phyloP scores from a whole-genome alignment of 208 protist species.

The Leishmania martiniquensis region DNA sequence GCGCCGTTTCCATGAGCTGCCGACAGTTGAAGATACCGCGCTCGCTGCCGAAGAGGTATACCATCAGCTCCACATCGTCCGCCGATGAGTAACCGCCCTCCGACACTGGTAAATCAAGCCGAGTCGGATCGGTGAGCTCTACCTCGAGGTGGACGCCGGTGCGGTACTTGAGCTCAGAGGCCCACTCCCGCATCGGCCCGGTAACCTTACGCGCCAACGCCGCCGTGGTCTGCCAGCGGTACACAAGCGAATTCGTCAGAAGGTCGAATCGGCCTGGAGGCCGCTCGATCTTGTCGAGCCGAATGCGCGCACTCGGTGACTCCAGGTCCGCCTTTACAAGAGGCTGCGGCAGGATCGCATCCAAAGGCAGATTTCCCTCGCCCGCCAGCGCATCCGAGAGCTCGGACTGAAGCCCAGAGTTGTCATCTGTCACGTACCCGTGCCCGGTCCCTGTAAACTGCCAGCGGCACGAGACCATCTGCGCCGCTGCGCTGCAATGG shows the following conservation, averaged over 20 bases:
- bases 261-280: conserved; percentile 86
- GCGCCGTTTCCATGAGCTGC: conserved; percentile 83
- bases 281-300: conserved; percentile 63
- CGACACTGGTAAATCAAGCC: conserved; percentile 27
- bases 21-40: conserved; percentile 87
- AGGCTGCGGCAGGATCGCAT: conserved; percentile 30
- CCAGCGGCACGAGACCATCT: conserved; percentile 16
- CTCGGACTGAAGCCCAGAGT: conserved; percentile 58
- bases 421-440: conserved; percentile 37
- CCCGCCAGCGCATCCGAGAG: conserved; percentile 57
- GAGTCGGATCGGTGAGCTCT: conserved; percentile 76
- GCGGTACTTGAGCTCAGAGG: conserved; percentile 89
- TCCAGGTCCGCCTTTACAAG: conserved; percentile 31
- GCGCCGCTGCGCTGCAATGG: not conserved
- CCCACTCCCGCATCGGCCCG: conserved; percentile 92
- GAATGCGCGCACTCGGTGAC: conserved; percentile 38
- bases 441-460: conserved; percentile 9
- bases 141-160: conserved; percentile 90
- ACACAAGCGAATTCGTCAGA: conserved; percentile 89
- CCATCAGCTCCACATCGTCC: conserved; percentile 89
- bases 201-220: conserved; percentile 72
- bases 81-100: conserved; percentile 67
- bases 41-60: conserved; percentile 92
- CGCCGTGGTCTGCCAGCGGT: conserved; percentile 88
- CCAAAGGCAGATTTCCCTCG: conserved; percentile 41